Evolutionary conservation across 2,329 filamentous ascomycete genomes (phyloP), one percentile per base, ranked within the genome.

Genomic region (Cryoendolithus antarcticus): DNA sequence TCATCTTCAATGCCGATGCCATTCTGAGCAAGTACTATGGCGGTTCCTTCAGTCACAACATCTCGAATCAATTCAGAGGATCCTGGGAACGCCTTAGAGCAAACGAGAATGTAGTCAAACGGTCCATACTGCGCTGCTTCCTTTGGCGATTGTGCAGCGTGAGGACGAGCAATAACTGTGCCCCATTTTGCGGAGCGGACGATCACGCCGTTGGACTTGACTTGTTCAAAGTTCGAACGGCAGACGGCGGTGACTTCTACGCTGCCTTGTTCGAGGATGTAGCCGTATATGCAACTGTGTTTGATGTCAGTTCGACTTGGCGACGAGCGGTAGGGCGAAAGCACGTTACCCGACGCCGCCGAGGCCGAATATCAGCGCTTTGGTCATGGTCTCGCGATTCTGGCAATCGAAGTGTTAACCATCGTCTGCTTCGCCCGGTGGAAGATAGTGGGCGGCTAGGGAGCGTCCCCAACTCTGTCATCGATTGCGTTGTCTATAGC

Each of bases 11-110:
- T 76, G 0, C 64, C 67, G 30, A 80, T 70, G 0, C 75, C 76
- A 47, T 79, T 80, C 44, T 80, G 75, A 5, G 76, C 65, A 0
- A 80, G 65, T 2, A 73, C 71, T 27, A 79, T 70, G 0, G 69
- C 66, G 0, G 73, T 77, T 1, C 52, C 49, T 0, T 54, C 57
- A 1, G 44, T 49, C 4, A 71, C 56, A 4, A 60, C 66, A 1
- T 64, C 59, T 7, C 49, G 47, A 35, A 70, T 62, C 29, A 61
- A 40, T 7, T 56, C 51, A 3, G 59, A 51, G 6, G 59, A 52
- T 9, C 50, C 60, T 3, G 63, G 63, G 37, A 68, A 63, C n/a
- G 61, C 63, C 54, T 71, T 71, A 40, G 56, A 62, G 35, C 58
- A 61, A 30, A 70, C 60, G 4, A 71, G 40, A 30, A 71, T 50